phyloP scores from a whole-genome alignment of 768 basidiomycete species.

The Macrolepiota albuminosa region DNA sequence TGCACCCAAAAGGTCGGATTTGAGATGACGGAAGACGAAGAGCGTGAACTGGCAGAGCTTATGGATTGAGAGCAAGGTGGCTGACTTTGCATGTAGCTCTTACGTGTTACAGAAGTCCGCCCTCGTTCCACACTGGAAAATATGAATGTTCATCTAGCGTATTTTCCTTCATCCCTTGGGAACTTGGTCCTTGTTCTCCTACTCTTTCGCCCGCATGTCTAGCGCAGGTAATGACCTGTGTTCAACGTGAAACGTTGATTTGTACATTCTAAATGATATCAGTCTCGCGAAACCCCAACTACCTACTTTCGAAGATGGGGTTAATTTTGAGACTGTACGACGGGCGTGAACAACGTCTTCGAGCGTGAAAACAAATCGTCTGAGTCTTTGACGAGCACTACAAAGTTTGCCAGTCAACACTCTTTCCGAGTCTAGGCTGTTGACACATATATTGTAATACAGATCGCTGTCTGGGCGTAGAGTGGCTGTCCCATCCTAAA shows the following conservation, averaged over 20 bases:
- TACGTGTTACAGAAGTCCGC: not conserved
- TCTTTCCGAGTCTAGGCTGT: constrained; percentile 32
- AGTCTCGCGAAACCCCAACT: constrained; percentile 37
- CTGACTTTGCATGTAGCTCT: not conserved
- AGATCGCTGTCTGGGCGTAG: constrained; percentile 36
- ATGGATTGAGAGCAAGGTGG: constrained; percentile 24
- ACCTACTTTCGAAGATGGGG: constrained; percentile 44
- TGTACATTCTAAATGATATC: constrained; percentile 39
- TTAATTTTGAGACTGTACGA: constrained; percentile 37
- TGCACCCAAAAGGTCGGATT: constrained; percentile 21
- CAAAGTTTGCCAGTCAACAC: constrained; percentile 55
- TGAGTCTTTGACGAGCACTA: constrained; percentile 42
- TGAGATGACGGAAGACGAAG: constrained; percentile 82
- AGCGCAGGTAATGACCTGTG: constrained; percentile 43
- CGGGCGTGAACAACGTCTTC: constrained; percentile 48
- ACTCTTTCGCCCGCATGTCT: constrained; percentile 41
- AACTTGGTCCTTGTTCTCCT: constrained; percentile 41
- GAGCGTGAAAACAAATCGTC: constrained; percentile 48
- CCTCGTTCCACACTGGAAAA: constrained; percentile 39
- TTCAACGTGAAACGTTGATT: constrained; percentile 34
- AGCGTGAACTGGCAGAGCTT: constrained; percentile 81
- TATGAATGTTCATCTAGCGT: constrained; percentile 49
- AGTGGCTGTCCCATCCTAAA: constrained; percentile 47
- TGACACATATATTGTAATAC: constrained; percentile 32
- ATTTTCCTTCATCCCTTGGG: constrained; percentile 41